Evolutionary conservation across 257 asterid species (phyloP).

Genomic region (Ocimum tenuiflorum): DNA sequence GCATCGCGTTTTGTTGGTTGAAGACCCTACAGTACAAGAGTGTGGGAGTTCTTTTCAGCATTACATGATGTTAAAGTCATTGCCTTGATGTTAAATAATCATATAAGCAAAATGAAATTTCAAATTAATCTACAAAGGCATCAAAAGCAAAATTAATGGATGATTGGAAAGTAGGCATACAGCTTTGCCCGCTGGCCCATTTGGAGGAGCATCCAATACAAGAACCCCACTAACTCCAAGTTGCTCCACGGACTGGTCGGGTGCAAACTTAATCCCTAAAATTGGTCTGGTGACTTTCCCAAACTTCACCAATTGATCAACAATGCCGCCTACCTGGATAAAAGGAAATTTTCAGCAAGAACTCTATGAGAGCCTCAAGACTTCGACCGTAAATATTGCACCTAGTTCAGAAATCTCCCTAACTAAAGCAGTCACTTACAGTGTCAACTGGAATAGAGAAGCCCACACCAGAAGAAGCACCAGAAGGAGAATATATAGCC

Average conservation of each 20-base stretch:
- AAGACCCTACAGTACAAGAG: constrained; percentile 63
- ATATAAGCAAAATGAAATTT: background rate
- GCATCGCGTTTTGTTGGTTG: constrained; percentile 84
- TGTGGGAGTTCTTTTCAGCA: background rate
- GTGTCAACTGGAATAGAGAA: constrained; percentile 99
- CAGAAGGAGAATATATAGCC: constrained; percentile 98
- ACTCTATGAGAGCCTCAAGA: background rate
- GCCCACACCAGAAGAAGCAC: constrained; percentile 99
- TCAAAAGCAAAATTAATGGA: background rate
- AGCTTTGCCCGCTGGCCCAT: constrained; percentile 99
- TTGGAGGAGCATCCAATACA: constrained; percentile 86
- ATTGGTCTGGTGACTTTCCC: constrained; percentile 96
- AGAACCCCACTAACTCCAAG: constrained; percentile 98
- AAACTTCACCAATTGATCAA: constrained; percentile 83
- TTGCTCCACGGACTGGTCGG: constrained; percentile 95
- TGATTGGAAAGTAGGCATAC: constrained; percentile 34
- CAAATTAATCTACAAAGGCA: background rate
- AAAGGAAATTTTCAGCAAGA: constrained; percentile 1
- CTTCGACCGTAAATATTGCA: background rate
- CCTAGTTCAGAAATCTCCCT: background rate
- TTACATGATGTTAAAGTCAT: background rate
- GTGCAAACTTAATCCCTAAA: constrained; percentile 92
- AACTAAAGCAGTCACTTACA: constrained; percentile 40
- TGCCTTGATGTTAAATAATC: background rate
- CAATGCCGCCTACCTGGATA: constrained; percentile 84